These are phyloP conservation scores for Brassica hybrid DNA, from an alignment of 441 rosid species.

Conservation along the genomic window DNA sequence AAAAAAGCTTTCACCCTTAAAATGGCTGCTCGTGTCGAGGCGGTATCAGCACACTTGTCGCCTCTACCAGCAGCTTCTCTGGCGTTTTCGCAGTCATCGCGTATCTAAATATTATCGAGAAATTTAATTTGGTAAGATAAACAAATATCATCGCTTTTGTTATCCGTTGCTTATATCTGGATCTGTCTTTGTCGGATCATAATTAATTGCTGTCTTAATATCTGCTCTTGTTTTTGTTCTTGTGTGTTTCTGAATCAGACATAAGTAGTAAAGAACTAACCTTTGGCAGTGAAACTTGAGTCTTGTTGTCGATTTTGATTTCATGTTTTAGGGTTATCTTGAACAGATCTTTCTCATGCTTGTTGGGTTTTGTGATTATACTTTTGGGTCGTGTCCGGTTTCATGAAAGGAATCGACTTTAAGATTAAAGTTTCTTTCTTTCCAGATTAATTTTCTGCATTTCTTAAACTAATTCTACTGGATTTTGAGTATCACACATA, in stretches of 20 bases:
- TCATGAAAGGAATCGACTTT: conserved; percentile 14
- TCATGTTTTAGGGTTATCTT: conserved; percentile 23
- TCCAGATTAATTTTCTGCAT: background rate
- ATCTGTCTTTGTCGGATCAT: conserved; percentile 39
- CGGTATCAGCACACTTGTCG: conserved; percentile 45
- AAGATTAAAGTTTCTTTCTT: background rate
- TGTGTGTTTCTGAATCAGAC: conserved; percentile 13
- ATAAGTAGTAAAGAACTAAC: conserved; percentile 3
- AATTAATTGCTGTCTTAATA: conserved; percentile 9
- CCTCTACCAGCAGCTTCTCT: conserved; percentile 35
- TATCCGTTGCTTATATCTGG: conserved; percentile 28
- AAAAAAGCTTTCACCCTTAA: conserved; percentile 27
- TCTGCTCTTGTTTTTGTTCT: conserved; percentile 18
- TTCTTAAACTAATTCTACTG: background rate
- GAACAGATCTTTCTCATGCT: conserved; percentile 18
- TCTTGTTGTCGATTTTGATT: conserved; percentile 7
- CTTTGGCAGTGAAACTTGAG: conserved; percentile 8
- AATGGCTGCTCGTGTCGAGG: conserved; percentile 44
- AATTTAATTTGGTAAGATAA: conserved; percentile 18
- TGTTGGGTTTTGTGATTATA: conserved; percentile 1
- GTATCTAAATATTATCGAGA: conserved; percentile 17
- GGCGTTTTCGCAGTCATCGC: conserved; percentile 31
- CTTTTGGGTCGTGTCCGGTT: no score
- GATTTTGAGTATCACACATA: background rate
- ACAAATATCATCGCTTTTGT: background rate